Base-by-base conservation (phyloP, 1,139 yeast species). In the Geotrichum klebahnii region DNA sequence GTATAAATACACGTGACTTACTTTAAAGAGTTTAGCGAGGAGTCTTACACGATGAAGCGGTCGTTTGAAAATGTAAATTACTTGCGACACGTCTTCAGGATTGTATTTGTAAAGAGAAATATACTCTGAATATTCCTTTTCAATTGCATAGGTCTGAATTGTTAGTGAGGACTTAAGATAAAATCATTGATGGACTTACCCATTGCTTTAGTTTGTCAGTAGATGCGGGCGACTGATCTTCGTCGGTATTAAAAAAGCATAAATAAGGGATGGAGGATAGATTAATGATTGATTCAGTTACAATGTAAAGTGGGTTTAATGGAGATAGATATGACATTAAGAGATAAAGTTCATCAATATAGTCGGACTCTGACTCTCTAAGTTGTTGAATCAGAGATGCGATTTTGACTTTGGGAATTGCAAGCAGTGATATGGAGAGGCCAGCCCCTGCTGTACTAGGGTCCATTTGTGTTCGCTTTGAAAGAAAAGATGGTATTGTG, bases 31-130 rank as follows among this genome's bases (percentile, higher is more conserved):
- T 47, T 66, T 67, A 22, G 64, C 58, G 24, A 73, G 52, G 36
- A 67, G 65, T 10, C 67, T 58, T 14, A 75, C 57, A 50, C 76
- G 66, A 12, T 69, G 61, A 32, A 75, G 54, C 3, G 79, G 79
- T 16, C 70, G 64, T 52, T 73, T 67, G 48, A 67, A 66, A 23
- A 73, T 57, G 33, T 62, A 62, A 14, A 67, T 58, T 51, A 69
- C 70, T 3, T 67, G 61, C 5, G 68, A 66, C 1, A 71, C 51
- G 35, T 71, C 73, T 29, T 65, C 66, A 0, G 62, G 53, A 39
- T 64, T 64, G 34, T 66, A 58, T 24, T 52, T 56, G 59, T 71
- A 75, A 16, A 57, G 52, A 10, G 57, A 51, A 35, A 70, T 57
- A 53, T 74, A 75, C 19, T 19, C 3, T 6, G 52, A 38, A 16